Evolutionary conservation across 441 rosid genomes (phyloP).

Genomic region (Cnidoscolus chayamansa): DNA sequence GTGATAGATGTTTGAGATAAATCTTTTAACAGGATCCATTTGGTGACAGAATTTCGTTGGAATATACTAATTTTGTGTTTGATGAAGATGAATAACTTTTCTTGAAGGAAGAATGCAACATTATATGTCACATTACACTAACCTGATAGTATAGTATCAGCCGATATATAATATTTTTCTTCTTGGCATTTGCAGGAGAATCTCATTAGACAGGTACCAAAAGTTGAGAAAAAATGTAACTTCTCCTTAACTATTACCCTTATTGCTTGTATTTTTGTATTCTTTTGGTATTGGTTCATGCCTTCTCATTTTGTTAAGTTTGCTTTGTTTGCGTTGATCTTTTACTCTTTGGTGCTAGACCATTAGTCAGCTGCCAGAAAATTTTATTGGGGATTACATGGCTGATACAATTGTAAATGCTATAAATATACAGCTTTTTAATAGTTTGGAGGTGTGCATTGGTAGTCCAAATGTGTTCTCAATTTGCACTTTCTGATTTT

Average conservation of each 20-base stretch:
- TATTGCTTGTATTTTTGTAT: constrained; percentile 1
- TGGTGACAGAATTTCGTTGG: background rate
- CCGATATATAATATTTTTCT: constrained; percentile 20
- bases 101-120: background rate
- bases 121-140: background rate
- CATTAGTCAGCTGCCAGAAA: background rate
- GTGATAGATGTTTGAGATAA: background rate
- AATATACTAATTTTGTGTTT: background rate
- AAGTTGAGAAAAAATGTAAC: constrained; percentile 53
- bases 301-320: background rate
- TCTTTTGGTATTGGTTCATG: no score
- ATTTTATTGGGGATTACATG: background rate
- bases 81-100: background rate
- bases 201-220: constrained; percentile 35
- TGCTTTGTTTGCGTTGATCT: background rate
- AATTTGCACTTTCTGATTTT: background rate
- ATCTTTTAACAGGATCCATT: background rate
- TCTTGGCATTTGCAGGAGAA: constrained; percentile 45
- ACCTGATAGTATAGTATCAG: background rate
- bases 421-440: no score
- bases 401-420: background rate
- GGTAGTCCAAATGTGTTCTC: background rate
- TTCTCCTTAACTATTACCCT: constrained; percentile 13
- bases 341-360: background rate
- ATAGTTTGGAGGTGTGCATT: background rate